phyloP scores from a whole-genome alignment of 306 rosid species.

The Fragaria nilgerrensis region DNA sequence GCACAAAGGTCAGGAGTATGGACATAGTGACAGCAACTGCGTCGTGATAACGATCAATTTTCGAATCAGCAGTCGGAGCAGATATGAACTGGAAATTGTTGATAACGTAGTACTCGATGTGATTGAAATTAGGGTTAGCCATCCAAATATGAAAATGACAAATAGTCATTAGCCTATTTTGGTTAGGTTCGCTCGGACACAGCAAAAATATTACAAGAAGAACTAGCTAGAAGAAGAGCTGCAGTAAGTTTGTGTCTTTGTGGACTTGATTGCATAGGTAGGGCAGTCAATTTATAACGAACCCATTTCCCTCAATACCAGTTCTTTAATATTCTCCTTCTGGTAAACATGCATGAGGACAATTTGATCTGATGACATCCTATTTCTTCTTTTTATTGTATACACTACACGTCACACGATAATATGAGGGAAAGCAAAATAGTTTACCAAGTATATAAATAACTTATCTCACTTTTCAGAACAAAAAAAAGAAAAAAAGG shows the following conservation, averaged over 20 bases:
- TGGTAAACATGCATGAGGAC: too few species aligned
- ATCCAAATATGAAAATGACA: not conserved
- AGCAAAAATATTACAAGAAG: too few species aligned
- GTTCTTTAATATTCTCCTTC: too few species aligned
- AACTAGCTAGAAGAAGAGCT: not conserved
- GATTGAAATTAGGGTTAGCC: not conserved
- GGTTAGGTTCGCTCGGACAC: not conserved
- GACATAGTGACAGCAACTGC: not conserved
- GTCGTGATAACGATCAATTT: not conserved
- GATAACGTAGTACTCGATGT: not conserved
- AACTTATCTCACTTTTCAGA: too few species aligned
- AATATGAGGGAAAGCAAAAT: too few species aligned
- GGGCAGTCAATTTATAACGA: not conserved
- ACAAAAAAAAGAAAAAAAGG: too few species aligned
- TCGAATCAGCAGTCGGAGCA: not conserved
- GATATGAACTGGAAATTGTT: not conserved
- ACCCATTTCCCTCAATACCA: not conserved
- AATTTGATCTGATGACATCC: too few species aligned
- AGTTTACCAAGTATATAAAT: too few species aligned
- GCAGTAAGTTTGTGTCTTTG: too few species aligned
- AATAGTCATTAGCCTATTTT: not conserved
- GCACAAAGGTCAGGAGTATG: not conserved
- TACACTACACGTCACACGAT: too few species aligned
- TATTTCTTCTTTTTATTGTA: too few species aligned
- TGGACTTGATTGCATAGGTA: not conserved